Base-by-base conservation (phyloP, 169 alveolate genomes). In the Eimeria praecox region DNA sequence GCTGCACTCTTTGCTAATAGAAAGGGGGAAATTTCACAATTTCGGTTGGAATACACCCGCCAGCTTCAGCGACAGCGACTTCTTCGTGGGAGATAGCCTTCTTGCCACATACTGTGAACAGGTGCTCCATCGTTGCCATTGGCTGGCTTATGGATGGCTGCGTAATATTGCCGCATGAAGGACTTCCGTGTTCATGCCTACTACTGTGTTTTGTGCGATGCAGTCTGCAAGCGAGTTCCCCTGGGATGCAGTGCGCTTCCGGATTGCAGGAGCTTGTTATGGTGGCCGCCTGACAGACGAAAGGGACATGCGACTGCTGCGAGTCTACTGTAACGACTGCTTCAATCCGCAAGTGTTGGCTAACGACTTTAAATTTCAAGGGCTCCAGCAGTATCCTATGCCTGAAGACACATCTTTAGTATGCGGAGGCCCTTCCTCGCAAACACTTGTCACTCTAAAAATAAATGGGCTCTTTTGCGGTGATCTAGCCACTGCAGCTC, bases 41-140 rank as follows among this genome's bases (percentile, higher is more conserved):
- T 97, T 98, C 69, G 99, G 99, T 35, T 99, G 99, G 99, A 99
- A 99, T 88, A 98, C 98, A 95, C 97, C 97, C 80, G 98, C 99
- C 96, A 99, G 99, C 97, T 99, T 99, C 98, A 99, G 99, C 96
- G 99, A 99, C 96, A 98, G 99, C 56, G 99, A 99, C 98, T 98
- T 99, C 98, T 98, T 98, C 97, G 99, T 98, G 54, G 98, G 99
- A 85, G 99, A 98, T 94, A 98, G 98, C 94, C 98, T 98, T 56
- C 94, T 99, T 59, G 98, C 98, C 82, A 98, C 98, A 96, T 98
- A 98, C 97, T 96, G 98, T 94, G 99, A 98, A 90, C 97, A 98
- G 94, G 96, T 94, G 22, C 44, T 27, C 75, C n/a, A 89, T 42
- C n/a, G 71, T 77, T 92, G 42, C 3, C 64, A 5, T 44, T 46